Conservation (phyloP, 306 rosid genomes). For the Amphicarpaea edgeworthii region DNA sequence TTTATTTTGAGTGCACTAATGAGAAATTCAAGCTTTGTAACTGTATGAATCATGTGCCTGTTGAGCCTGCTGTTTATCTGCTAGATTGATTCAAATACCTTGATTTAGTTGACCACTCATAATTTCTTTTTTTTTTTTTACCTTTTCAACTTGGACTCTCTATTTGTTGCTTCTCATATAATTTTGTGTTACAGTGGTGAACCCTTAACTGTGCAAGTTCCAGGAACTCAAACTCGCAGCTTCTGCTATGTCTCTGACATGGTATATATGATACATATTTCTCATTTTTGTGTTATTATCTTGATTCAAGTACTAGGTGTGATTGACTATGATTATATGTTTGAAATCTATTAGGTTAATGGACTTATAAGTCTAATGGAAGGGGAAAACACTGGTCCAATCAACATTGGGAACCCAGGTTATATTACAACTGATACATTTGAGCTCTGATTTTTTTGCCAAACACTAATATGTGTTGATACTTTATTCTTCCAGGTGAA, state of each 20-base stretch:
- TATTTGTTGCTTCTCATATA: not conserved
- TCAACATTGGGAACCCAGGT: conserved; percentile 93
- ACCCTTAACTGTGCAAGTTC: conserved; percentile 74
- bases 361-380: conserved; percentile 87
- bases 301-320: conserved; percentile 17
- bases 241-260: conserved; percentile 85
- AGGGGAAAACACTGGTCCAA: conserved; percentile 84
- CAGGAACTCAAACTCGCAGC: conserved; percentile 91
- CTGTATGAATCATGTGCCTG: not conserved
- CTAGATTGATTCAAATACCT: not conserved
- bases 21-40: not conserved
- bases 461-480: conserved; percentile 21
- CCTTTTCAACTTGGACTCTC: not conserved
- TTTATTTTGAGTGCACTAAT: not conserved
- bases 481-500: conserved; percentile 66
- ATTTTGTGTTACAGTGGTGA: conserved; percentile 65
- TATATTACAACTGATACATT: not conserved
- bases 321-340: conserved; percentile 16
- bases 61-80: conserved; percentile 16
- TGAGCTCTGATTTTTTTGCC: not conserved
- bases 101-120: conserved; percentile 10
- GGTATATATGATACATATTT: conserved; percentile 51
- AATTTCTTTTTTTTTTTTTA: not conserved
- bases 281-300: not conserved
- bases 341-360: conserved; percentile 66